These are phyloP conservation scores for Termitomyces sp. DNA, from an alignment of 768 basidiomycete species.

Conservation along the genomic window DNA sequence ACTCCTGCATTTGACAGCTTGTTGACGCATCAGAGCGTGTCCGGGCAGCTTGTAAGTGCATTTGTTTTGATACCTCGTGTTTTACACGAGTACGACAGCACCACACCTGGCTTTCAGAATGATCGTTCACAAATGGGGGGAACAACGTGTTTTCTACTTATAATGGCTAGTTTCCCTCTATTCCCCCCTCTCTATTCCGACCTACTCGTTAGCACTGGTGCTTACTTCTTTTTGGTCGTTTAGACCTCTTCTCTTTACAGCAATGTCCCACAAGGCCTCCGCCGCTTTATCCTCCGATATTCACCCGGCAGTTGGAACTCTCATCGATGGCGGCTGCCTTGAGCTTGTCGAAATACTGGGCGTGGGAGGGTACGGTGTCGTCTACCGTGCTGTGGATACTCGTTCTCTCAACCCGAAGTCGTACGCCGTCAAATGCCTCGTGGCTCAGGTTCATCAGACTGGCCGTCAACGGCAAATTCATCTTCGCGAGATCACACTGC, in stretches of 20 bases:
- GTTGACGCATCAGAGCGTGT: slow-evolving; percentile 36
- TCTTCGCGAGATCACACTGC: slow-evolving; percentile 82
- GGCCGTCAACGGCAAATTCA: slow-evolving; percentile 73
- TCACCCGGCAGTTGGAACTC: slow-evolving; percentile 64
- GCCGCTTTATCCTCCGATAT: slow-evolving; percentile 71
- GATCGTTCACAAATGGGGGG: slow-evolving; percentile 20
- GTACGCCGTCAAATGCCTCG: slow-evolving; percentile 92
- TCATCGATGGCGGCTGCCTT: slow-evolving; percentile 80
- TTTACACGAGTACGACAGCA: slow-evolving; percentile 53
- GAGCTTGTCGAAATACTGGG: slow-evolving; percentile 87
- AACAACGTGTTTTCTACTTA: slow-evolving; percentile 15
- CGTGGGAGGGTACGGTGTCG: slow-evolving; percentile 92
- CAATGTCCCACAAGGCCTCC: slow-evolving; percentile 55
- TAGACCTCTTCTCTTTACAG: slow-evolving; percentile 19
- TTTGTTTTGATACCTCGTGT: slow-evolving; percentile 71
- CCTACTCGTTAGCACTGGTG: slow-evolving; percentile 43
- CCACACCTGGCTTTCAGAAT: slow-evolving; percentile 32
- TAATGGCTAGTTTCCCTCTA: slow-evolving; percentile 16
- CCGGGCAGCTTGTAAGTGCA: slow-evolving; percentile 32
- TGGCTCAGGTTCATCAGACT: slow-evolving; percentile 42
- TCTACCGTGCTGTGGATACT: slow-evolving; percentile 81
- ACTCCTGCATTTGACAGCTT: slow-evolving; percentile 13
- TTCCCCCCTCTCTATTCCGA: slow-evolving; percentile 32
- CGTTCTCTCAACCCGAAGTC: slow-evolving; percentile 47
- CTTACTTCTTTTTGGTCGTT: slow-evolving; percentile 26